These are phyloP conservation scores for Komagataella pseudopastoris DNA, from an alignment of 805 yeast species.

Conservation along the genomic window DNA sequence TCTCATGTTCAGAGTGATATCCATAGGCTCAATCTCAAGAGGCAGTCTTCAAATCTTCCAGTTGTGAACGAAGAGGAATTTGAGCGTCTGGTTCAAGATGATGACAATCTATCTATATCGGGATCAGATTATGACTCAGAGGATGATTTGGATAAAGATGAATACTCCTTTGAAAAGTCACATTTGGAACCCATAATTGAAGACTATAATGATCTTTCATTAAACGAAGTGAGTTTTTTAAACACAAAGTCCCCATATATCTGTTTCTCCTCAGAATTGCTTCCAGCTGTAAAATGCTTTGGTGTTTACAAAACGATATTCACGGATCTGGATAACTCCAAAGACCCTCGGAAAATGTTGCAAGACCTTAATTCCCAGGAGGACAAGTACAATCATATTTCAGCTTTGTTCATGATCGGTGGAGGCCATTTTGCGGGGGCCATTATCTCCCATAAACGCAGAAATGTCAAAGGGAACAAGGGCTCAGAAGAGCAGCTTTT, in stretches of 20 bases:
- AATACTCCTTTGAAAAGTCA: conserved; percentile 7
- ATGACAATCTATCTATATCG: conserved; percentile 40
- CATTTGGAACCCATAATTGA: conserved; percentile 5
- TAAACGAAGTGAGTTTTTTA: conserved; percentile 31
- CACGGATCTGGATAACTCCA: conserved; percentile 20
- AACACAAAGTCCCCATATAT: conserved; percentile 64
- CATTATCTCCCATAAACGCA: conserved; percentile 60
- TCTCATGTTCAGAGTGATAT: conserved; percentile 45
- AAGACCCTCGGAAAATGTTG: conserved; percentile 38
- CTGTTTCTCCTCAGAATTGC: conserved; percentile 33
- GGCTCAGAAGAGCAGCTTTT: conserved; percentile 33
- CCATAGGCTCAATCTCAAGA: conserved; percentile 45
- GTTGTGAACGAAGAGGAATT: conserved; percentile 44
- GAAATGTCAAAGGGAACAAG: conserved; percentile 40
- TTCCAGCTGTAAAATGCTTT: conserved; percentile 35
- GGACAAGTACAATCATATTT: conserved; percentile 15
- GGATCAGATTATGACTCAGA: conserved; percentile 33
- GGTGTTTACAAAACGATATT: conserved; percentile 61
- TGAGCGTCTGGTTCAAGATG: conserved; percentile 35
- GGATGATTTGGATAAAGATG: conserved; percentile 8
- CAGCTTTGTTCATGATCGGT: conserved; percentile 87
- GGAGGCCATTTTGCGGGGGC: conserved; percentile 99
- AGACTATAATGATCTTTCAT: conserved; percentile 3
- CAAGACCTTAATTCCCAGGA: conserved; percentile 18
- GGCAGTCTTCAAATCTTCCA: conserved; percentile 29